Evolutionary conservation across 345 rosid genomes (phyloP).

Genomic region (Syzygium aqueum): DNA sequence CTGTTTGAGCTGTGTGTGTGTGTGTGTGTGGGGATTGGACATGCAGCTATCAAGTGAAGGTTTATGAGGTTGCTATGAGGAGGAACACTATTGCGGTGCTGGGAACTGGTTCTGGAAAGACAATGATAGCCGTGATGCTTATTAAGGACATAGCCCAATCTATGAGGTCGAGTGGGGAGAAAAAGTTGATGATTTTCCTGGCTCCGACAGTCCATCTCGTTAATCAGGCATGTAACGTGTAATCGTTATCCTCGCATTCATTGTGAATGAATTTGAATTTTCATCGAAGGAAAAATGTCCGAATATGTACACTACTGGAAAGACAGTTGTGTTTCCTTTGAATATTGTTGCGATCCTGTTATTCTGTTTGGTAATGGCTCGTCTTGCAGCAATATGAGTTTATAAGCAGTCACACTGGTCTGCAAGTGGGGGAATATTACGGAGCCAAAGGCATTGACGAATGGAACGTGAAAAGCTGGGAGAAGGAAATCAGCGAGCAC

Average conservation of each 20-base stretch:
- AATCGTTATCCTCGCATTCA: not conserved
- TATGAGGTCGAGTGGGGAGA: constrained; percentile 18
- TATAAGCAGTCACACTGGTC: constrained; percentile 25
- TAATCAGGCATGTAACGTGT: constrained; percentile 36
- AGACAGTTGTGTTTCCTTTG: not conserved
- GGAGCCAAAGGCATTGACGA: constrained; percentile 75
- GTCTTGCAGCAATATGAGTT: constrained; percentile 61
- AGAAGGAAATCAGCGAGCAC: constrained; percentile 48
- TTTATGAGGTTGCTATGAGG: constrained; percentile 57
- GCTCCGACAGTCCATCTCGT: constrained; percentile 80
- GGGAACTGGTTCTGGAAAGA: constrained; percentile 64
- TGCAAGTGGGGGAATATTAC: constrained; percentile 56
- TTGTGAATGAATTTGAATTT: not conserved
- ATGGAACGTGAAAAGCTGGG: constrained; percentile 56
- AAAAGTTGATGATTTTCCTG: constrained; percentile 58
- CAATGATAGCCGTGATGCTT: constrained; percentile 54
- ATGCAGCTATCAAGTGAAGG: constrained; percentile 46
- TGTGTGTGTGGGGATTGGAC: not conserved
- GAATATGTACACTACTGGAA: not conserved
- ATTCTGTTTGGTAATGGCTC: not conserved
- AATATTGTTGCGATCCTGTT: not conserved
- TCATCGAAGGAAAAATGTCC: not conserved
- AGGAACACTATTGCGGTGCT: constrained; percentile 75
- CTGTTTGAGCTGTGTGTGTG: not conserved
- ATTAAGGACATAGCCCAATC: constrained; percentile 34